Percentiles rank a stretch among this genome's conserved stretches.
Conservation (phyloP, 768 basidiomycete species). For the Leccinellum albellum region DNA sequence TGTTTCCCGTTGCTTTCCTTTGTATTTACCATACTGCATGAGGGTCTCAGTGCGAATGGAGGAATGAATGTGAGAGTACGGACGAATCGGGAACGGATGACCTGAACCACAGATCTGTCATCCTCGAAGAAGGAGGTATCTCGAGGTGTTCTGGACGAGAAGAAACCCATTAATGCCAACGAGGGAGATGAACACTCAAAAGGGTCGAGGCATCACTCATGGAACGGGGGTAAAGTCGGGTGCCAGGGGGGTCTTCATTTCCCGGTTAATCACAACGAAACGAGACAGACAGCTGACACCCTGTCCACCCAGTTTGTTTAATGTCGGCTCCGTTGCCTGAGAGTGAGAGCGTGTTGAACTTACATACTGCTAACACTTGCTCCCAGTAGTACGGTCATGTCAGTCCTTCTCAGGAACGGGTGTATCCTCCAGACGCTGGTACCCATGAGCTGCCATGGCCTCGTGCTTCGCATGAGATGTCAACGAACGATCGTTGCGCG, state of each 20-base stretch:
- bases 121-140: conserved; percentile 19
- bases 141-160: conserved; percentile 23
- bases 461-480: not conserved
- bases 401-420: not conserved
- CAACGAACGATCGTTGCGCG: conserved; percentile 5
- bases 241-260: conserved; percentile 22
- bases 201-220: not conserved
- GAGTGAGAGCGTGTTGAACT: not conserved
- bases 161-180: conserved; percentile 30
- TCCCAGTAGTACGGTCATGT: conserved; percentile 2
- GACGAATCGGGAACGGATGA: conserved; percentile 61
- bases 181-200: not conserved
- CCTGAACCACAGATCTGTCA: conserved; percentile 50
- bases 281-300: conserved; percentile 26
- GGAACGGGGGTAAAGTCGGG: conserved; percentile 6
- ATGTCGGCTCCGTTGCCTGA: conserved; percentile 10
- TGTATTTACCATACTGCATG: conserved; percentile 51
- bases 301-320: conserved; percentile 4
- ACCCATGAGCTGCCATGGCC: not conserved
- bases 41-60: conserved; percentile 9
- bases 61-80: conserved; percentile 29
- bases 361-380: not conserved
- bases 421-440: not conserved
- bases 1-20: conserved; percentile 53
- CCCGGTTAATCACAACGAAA: conserved; percentile 5